phyloP scores from a whole-genome alignment of 495 filamentous ascomycete genomes.

The Trichoderma orchidacearum region DNA sequence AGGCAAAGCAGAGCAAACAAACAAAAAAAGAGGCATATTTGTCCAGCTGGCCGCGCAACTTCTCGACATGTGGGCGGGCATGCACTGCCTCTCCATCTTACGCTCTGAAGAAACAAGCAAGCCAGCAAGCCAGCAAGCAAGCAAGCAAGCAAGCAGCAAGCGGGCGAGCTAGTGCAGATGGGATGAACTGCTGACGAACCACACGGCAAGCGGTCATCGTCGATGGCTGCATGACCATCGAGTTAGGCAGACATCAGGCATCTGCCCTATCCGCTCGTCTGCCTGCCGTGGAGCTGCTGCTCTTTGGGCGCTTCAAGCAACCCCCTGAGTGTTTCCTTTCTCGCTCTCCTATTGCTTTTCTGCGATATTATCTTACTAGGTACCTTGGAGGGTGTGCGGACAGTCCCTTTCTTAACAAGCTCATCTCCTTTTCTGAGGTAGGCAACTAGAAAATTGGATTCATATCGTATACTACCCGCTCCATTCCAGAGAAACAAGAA shows the following conservation, averaged over 20 bases:
- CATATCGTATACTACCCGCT: background rate
- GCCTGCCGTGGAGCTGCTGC: no score
- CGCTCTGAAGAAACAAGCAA: background rate
- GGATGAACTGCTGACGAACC: background rate
- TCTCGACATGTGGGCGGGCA: background rate
- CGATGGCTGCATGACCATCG: background rate
- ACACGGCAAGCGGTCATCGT: background rate
- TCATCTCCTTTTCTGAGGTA: no score
- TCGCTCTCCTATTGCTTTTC: no score
- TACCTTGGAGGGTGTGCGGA: no score
- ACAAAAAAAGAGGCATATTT: background rate
- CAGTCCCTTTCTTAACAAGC: no score
- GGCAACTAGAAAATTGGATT: background rate
- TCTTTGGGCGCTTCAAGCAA: no score
- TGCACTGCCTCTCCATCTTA: background rate
- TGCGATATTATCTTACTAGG: no score
- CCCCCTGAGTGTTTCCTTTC: no score
- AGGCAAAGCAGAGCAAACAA: no score
- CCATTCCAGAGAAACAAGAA: background rate
- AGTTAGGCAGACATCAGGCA: no score
- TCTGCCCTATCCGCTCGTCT: no score
- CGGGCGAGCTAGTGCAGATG: no score
- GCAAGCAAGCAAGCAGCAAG: background rate
- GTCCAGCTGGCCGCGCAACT: background rate
- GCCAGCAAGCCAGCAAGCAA: background rate